Evolutionary conservation across 2,329 filamentous ascomycete genomes (phyloP), one percentile per base, ranked within the genome.

Genomic region (Exophiala viscosa): DNA sequence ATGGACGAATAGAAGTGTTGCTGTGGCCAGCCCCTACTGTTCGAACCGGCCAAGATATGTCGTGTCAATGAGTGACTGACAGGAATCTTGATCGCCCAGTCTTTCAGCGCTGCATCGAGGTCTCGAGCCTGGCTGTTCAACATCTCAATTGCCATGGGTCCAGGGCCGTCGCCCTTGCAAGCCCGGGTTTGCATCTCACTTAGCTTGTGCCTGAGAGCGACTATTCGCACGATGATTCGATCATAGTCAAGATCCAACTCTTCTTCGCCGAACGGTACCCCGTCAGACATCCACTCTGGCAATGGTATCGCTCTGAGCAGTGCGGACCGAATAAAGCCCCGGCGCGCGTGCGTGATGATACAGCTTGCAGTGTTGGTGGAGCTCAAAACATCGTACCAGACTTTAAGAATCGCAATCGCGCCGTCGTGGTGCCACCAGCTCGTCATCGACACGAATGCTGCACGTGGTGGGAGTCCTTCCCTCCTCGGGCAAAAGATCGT

Each of bases 381-480:
- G 46, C 35, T 39, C 1, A 54, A 39, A 3, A 52, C 44, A 5
- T 66, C 58, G 8, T 60, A 59, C 65, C 66, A 68, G 10, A 59
- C 13, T 36, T 64, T 66, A 23, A 68, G 42, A 33, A 66, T 58
- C 2, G 64, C 65, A 36, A 66, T 45, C 5, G 60, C 62, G 8
- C 65, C 65, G 55, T 63, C 57, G 51, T 65, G 58, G 55, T 66
- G 65, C 13, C 65, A 77, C 54, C 75, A 76, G 11, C 67, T 49
- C 33, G 10, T 46, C 13, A 45, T 13, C 9, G 41, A 18, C 15
- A n/a, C 44, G 23, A 42, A 42, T 1, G 38, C 14, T 14, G 13
- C 15, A 9, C 31, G 14, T 32, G 33, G 34, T 10, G 39, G n/a
- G 34, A 10, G 23, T 15, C 13, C 13, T 6, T 39, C 10, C 20